Conservation (phyloP, 106 monocot genomes). For the Dactylorhiza incarnata region DNA sequence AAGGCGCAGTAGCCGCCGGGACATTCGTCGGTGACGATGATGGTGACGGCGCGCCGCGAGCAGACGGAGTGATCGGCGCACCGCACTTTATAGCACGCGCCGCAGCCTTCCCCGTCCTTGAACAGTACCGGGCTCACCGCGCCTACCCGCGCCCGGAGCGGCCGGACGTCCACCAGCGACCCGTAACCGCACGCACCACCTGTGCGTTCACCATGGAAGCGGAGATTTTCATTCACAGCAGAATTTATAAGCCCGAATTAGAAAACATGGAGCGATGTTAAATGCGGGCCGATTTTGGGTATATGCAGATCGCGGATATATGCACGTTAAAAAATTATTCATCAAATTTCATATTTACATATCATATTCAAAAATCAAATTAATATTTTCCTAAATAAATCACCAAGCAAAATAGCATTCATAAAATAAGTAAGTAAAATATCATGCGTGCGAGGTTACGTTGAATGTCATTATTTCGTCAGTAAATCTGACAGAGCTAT, state of each 20-base stretch:
- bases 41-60: constrained; percentile 72
- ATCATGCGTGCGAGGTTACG: no score
- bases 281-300: no score
- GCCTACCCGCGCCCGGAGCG: constrained; percentile 69
- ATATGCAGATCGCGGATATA: no score
- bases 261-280: background rate
- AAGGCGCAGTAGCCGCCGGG: constrained; percentile 83
- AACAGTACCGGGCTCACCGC: constrained; percentile 94
- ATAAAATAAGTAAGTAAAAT: no score
- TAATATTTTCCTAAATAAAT: no score
- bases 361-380: no score
- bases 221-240: background rate
- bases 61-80: constrained; percentile 58
- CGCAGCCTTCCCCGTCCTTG: constrained; percentile 78
- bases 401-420: no score
- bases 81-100: constrained; percentile 90
- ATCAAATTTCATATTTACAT: no score
- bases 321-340: no score
- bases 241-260: background rate
- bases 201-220: constrained; percentile 22
- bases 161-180: constrained; percentile 80
- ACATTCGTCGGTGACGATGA: constrained; percentile 91
- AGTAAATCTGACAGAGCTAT: no score
- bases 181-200: constrained; percentile 97
- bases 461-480: no score